Evolutionary conservation across 306 rosid species (phyloP).

Genomic region (Citrullus mucosospermus): DNA sequence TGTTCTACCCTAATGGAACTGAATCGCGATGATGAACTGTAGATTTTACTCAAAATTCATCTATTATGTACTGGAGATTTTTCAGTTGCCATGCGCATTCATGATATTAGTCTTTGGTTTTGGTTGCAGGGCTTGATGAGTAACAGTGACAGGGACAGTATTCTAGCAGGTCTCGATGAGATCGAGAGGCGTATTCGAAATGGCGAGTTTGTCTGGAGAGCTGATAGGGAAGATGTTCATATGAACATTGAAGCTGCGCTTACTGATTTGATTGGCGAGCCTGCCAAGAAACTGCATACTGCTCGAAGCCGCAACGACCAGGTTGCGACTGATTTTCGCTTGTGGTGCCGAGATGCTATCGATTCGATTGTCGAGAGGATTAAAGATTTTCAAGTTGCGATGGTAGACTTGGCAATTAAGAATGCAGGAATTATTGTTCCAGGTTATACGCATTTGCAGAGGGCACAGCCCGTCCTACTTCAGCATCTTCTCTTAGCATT

Average conservation of each 20-base stretch:
- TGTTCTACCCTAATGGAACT: background rate
- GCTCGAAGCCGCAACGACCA: conserved; percentile 93
- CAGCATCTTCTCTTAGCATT: conserved; percentile 79
- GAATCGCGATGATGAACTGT: background rate
- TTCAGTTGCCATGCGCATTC: background rate
- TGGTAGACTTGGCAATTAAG: conserved; percentile 46
- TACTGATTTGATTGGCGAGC: conserved; percentile 83
- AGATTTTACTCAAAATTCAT: background rate
- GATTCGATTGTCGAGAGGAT: conserved; percentile 42
- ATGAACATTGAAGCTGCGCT: conserved; percentile 97
- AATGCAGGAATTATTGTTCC: conserved; percentile 73
- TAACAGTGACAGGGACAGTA: conserved; percentile 44
- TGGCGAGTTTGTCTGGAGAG: conserved; percentile 79
- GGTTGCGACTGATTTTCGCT: conserved; percentile 54
- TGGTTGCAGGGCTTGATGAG: conserved; percentile 62
- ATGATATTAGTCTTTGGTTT: background rate
- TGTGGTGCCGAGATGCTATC: conserved; percentile 89
- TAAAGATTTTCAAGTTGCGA: conserved; percentile 50
- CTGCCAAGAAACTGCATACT: conserved; percentile 91
- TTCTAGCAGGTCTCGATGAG: conserved; percentile 53
- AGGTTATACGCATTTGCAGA: conserved; percentile 86
- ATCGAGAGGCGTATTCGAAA: conserved; percentile 54
- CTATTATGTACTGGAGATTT: background rate
- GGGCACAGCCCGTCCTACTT: conserved; percentile 83
- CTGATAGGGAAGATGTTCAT: conserved; percentile 88